Conservation (phyloP, 1,284 basidiomycete genomes). For the Austroboletus novae-zelandiae region DNA sequence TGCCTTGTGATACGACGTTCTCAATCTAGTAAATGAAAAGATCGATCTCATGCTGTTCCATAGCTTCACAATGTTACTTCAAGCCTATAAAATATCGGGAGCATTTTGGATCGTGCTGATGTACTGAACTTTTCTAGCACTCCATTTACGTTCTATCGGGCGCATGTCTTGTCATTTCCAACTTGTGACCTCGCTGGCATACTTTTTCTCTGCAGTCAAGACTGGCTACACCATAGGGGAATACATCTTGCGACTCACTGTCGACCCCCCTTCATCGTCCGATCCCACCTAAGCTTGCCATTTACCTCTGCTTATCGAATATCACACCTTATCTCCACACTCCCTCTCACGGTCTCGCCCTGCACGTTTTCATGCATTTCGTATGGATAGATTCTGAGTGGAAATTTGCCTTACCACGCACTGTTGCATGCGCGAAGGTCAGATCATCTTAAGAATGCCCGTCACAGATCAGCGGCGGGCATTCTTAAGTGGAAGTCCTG, state of each 20-base stretch:
- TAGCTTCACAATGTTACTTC: conserved; percentile 18
- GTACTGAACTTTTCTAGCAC: conserved; percentile 4
- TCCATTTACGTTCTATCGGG: conserved; percentile 25
- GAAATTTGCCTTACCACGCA: background rate
- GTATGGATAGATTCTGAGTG: background rate
- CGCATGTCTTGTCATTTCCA: conserved; percentile 5
- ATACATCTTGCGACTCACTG: too few species aligned
- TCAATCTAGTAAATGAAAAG: conserved; percentile 11
- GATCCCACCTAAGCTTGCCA: too few species aligned
- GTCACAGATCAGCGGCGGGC: background rate
- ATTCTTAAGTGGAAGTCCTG: too few species aligned
- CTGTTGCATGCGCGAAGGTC: background rate
- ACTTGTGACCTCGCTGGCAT: background rate
- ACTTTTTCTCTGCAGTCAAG: too few species aligned
- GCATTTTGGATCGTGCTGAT: background rate
- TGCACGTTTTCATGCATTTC: background rate
- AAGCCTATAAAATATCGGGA: conserved; percentile 19
- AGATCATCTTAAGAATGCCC: background rate
- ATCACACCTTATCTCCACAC: too few species aligned
- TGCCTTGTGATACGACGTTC: background rate
- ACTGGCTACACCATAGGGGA: too few species aligned
- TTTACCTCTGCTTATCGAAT: too few species aligned
- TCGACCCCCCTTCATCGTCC: too few species aligned
- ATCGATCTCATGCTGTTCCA: background rate
- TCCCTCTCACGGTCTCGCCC: too few species aligned